Evolutionary conservation across 805 yeast genomes (phyloP).

Genomic region (Ogataea trehalophila): DNA sequence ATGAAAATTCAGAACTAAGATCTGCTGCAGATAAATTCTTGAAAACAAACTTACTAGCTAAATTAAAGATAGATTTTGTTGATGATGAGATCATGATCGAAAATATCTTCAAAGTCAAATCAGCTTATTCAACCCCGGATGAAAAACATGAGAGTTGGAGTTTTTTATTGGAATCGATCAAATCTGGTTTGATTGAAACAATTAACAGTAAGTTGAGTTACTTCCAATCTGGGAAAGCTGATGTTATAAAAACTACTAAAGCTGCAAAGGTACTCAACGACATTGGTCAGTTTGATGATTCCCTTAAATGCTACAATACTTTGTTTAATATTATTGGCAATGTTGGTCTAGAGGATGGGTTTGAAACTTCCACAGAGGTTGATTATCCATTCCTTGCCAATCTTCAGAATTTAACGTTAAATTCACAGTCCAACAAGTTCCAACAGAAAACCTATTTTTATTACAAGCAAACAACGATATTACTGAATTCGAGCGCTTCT

Average conservation of each 20-base stretch:
- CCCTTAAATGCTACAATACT: slow-evolving; percentile 47
- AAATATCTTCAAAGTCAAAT: slow-evolving; percentile 38
- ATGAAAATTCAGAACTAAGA: slow-evolving; percentile 28
- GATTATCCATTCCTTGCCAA: slow-evolving; percentile 10
- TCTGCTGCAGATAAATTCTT: slow-evolving; percentile 24
- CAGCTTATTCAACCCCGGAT: slow-evolving; percentile 29
- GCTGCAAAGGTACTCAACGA: slow-evolving; percentile 37
- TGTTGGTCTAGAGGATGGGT: slow-evolving; percentile 15
- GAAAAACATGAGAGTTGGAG: slow-evolving; percentile 51
- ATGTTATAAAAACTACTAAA: slow-evolving; percentile 18
- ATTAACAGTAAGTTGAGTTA: slow-evolving; percentile 44
- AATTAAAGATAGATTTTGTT: slow-evolving; percentile 28
- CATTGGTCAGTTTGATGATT: slow-evolving; percentile 56
- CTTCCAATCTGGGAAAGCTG: slow-evolving; percentile 27
- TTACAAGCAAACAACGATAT: slow-evolving; percentile 14
- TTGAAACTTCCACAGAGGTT: slow-evolving; percentile 4
- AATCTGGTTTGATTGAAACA: slow-evolving; percentile 46
- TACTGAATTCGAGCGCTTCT: slow-evolving; percentile 24
- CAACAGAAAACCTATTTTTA: slow-evolving; percentile 20
- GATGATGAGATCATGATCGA: slow-evolving; percentile 25
- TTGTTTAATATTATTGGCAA: slow-evolving; percentile 28
- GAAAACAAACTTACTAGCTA: slow-evolving; percentile 27
- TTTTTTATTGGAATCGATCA: slow-evolving; percentile 39
- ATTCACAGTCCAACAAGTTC: slow-evolving; percentile 7
- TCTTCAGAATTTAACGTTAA: slow-evolving; percentile 6